Percentiles rank a stretch among this genome's conserved stretches.
phyloP scores from a whole-genome alignment of 176 grass and related monocot species.

The Triticum turgidum region DNA sequence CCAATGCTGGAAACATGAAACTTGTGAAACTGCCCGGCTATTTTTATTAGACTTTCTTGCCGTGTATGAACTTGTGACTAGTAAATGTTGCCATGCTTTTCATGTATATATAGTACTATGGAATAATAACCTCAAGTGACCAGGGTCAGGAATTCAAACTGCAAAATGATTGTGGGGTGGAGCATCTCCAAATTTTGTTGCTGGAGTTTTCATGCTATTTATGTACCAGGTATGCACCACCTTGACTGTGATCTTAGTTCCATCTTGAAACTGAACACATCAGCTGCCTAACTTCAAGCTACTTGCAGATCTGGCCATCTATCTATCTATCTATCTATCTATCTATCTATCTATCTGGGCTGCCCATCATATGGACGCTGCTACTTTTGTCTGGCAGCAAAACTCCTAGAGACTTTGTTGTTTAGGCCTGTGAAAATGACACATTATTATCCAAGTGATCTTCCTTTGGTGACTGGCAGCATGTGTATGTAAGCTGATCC shows the following conservation, averaged over 20 bases:
- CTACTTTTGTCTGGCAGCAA: slow-evolving; percentile 3
- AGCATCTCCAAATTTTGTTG: not conserved
- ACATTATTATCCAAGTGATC: slow-evolving; percentile 5
- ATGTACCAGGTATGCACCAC: not conserved
- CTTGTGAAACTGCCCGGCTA: not conserved
- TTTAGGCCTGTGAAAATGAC: slow-evolving; percentile 5
- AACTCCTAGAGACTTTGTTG: not conserved
- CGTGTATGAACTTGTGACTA: slow-evolving; percentile 18
- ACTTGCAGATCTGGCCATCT: slow-evolving; percentile 5
- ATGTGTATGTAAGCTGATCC: not conserved
- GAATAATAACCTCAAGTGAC: not conserved
- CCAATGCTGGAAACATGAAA: not conserved
- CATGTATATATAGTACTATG: not conserved
- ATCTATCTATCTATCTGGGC: not conserved
- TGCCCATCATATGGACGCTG: not conserved
- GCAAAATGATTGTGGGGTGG: not conserved
- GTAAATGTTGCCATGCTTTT: not conserved
- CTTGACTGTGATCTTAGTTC: slow-evolving; percentile 19
- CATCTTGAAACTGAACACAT: not conserved
- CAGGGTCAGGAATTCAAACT: slow-evolving; percentile 8
- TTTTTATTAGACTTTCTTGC: not conserved
- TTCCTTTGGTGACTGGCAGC: not conserved
- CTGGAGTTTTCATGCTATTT: not conserved
- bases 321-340: no score
- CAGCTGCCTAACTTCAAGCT: not conserved